Evolutionary conservation across 169 alveolate genomes (phyloP).

Genomic region (Cyclospora cayetanensis): DNA sequence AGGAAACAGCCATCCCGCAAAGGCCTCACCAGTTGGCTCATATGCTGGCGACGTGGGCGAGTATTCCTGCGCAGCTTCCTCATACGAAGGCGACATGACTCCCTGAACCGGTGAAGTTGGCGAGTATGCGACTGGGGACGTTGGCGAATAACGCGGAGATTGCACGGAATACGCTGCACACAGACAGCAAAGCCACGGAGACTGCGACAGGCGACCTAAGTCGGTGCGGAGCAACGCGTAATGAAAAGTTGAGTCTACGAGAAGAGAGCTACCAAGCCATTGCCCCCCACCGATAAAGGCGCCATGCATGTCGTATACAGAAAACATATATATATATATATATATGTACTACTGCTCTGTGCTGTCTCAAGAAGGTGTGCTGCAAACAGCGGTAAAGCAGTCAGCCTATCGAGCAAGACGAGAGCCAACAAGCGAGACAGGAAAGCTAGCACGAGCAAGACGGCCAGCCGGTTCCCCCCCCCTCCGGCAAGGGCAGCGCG

Average conservation of each 20-base stretch:
- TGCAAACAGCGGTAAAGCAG: no score
- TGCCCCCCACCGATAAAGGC: background rate
- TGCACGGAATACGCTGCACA: constrained; percentile 65
- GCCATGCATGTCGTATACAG: background rate
- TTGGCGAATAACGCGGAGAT: constrained; percentile 72
- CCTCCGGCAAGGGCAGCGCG: no score
- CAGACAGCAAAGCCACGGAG: background rate
- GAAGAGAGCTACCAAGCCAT: background rate
- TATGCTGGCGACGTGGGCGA: constrained; percentile 67
- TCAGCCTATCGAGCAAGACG: no score
- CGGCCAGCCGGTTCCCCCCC: no score
- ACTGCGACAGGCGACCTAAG: background rate
- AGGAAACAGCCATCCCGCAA: background rate
- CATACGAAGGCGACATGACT: constrained; percentile 29
- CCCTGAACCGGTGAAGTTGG: constrained; percentile 56
- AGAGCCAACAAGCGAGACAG: no score
- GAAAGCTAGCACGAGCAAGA: no score
- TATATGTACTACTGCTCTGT: background rate
- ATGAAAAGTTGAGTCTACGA: background rate
- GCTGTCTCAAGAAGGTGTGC: no score
- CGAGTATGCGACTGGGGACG: constrained; percentile 63
- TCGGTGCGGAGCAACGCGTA: background rate
- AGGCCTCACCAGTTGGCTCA: constrained; percentile 42
- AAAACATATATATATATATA: no score
- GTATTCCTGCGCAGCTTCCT: constrained; percentile 15